Percentiles rank a stretch among this genome's conserved stretches.
Conservation (phyloP, 2,329 filamentous ascomycete genomes). For the Podosphaera aphanis region DNA sequence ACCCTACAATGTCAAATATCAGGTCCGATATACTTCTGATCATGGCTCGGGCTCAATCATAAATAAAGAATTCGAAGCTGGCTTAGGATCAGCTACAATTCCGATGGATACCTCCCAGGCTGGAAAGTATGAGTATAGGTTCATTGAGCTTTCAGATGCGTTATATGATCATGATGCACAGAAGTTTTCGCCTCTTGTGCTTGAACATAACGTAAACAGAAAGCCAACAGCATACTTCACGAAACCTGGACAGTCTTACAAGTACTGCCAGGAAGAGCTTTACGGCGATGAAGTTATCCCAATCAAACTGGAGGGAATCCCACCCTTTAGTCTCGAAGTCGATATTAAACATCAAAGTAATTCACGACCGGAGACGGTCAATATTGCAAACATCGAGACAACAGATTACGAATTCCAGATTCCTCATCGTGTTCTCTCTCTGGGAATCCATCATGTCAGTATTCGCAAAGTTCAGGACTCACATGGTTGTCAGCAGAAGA, state of each 20-base stretch:
- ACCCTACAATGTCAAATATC: conserved; percentile 66
- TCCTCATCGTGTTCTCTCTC: conserved; percentile 59
- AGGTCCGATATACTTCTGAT: conserved; percentile 47
- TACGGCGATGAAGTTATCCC: conserved; percentile 70
- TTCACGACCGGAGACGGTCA: conserved; percentile 55
- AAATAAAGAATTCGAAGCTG: conserved; percentile 52
- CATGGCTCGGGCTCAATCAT: conserved; percentile 41
- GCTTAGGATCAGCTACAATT: conserved; percentile 52
- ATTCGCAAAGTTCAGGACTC: conserved; percentile 79
- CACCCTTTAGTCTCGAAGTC: conserved; percentile 77
- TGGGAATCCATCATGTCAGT: conserved; percentile 72
- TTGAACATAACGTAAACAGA: conserved; percentile 67
- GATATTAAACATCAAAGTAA: conserved; percentile 81
- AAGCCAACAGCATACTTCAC: conserved; percentile 63
- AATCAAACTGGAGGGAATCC: conserved; percentile 56
- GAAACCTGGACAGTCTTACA: conserved; percentile 79
- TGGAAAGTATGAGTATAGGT: conserved; percentile 68
- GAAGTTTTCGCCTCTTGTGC: conserved; percentile 38
- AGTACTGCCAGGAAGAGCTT: conserved; percentile 74
- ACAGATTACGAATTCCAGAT: conserved; percentile 61
- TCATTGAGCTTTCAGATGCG: conserved; percentile 59
- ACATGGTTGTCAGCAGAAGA: conserved; percentile 62
- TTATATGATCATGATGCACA: conserved; percentile 56
- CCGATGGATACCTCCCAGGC: conserved; percentile 68
- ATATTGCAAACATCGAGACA: conserved; percentile 54